These are phyloP conservation scores for Trametes maxima DNA, from an alignment of 768 basidiomycete species.

Conservation along the genomic window DNA sequence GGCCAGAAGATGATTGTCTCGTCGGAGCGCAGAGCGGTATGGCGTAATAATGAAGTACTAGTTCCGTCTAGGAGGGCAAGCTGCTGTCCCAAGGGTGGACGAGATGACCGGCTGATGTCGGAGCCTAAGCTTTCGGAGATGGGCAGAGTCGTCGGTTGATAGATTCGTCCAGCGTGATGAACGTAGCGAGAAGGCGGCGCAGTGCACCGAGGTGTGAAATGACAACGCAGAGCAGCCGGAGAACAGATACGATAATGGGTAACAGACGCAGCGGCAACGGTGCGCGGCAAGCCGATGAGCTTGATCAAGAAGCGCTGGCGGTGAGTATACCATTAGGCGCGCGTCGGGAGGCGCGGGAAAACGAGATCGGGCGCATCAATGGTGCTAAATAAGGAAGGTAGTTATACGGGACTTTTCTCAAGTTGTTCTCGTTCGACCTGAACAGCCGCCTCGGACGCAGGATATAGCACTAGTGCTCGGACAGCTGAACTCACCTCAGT, in stretches of 20 bases:
- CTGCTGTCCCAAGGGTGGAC: background rate
- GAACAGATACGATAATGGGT: background rate
- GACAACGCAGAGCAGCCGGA: background rate
- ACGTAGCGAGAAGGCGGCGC: background rate
- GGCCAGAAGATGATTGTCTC: background rate
- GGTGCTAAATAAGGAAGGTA: background rate
- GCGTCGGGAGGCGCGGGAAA: slow-evolving; percentile 15
- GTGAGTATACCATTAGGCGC: background rate
- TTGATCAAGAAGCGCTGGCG: background rate
- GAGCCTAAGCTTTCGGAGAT: background rate
- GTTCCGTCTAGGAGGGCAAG: background rate
- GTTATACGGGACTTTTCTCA: background rate
- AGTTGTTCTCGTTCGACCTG: background rate
- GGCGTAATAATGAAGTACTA: slow-evolving; percentile 1
- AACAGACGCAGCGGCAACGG: background rate
- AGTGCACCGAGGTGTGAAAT: background rate
- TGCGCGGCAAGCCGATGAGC: background rate
- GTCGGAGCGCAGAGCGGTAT: background rate
- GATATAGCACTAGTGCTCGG: background rate
- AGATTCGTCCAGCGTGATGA: slow-evolving; percentile 1
- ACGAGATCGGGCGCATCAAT: slow-evolving; percentile 10
- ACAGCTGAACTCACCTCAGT: background rate
- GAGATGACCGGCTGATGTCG: slow-evolving; percentile 3
- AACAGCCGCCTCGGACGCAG: background rate
- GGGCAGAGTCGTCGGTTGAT: background rate